phyloP scores from a whole-genome alignment of 2,329 filamentous ascomycete species.

The Knufia fluminis region DNA sequence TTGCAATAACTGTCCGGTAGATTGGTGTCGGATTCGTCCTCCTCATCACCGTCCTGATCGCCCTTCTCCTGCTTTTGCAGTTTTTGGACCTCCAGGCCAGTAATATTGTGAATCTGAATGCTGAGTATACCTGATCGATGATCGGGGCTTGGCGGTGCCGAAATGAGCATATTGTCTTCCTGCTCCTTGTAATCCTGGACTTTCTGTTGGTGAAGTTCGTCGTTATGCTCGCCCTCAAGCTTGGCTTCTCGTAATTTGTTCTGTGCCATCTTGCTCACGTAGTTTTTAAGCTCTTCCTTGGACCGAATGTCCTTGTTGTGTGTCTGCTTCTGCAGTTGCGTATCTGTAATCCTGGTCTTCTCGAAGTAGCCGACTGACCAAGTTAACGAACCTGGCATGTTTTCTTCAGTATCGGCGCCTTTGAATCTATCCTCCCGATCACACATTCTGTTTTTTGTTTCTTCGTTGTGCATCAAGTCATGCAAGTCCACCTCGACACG shows the following conservation, averaged over 20 bases:
- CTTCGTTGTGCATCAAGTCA: constrained; percentile 50
- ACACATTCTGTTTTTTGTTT: constrained; percentile 53
- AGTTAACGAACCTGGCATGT: constrained; percentile 58
- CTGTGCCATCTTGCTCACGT: constrained; percentile 47
- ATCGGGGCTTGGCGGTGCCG: constrained; percentile 53
- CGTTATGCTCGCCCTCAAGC: constrained; percentile 34
- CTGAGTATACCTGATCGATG: constrained; percentile 59
- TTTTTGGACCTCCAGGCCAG: constrained; percentile 53
- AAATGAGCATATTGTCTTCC: constrained; percentile 58
- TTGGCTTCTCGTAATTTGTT: constrained; percentile 58
- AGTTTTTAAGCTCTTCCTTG: constrained; percentile 50
- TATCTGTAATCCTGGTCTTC: constrained; percentile 54
- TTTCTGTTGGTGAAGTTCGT: constrained; percentile 60
- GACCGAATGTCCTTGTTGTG: constrained; percentile 49
- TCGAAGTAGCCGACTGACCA: constrained; percentile 66
- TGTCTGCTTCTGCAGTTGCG: constrained; percentile 54
- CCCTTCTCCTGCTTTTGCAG: constrained; percentile 47
- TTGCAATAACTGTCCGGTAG: constrained; percentile 64
- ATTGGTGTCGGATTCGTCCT: constrained; percentile 47
- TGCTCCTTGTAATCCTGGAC: constrained; percentile 54
- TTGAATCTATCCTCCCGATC: constrained; percentile 57
- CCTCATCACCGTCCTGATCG: constrained; percentile 31
- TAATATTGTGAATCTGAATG: constrained; percentile 65
- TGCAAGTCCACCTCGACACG: constrained; percentile 62
- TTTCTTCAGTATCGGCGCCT: constrained; percentile 55